Evolutionary conservation across 768 basidiomycete genomes (phyloP), one percentile per base, ranked within the genome.

Genomic region (Coprinopsis sp.): DNA sequence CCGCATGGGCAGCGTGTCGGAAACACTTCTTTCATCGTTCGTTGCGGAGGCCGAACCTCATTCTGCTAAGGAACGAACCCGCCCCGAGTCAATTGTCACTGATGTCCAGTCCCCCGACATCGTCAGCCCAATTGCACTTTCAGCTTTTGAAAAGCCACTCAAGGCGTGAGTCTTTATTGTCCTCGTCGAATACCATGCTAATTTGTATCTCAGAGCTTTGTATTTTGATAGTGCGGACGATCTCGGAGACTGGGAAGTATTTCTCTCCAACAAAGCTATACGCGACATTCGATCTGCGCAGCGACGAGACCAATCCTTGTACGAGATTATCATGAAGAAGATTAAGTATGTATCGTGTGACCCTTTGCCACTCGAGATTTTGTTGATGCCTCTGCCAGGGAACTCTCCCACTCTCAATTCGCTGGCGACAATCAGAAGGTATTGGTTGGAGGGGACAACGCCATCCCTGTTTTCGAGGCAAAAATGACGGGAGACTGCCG

Each of bases 361-460:
- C 37, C 40, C 19, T 14, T 29, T 21, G 18, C 27, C 14, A 7
- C 19, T 38, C 38, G 21, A 5, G 28, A 12, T 27, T 6, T 18
- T 14, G 37, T 39, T 19, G 10, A 8, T 39, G 12, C 24, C 6
- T 16, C n/a, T 39, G 28, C 6, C 31, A 85, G 84, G 55, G 78
- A 84, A 43, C 67, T 87, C 3, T 87, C 84, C 0, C 69, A 73
- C 2, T 83, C 84, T 0, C 72, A 77, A 43, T 85, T 86, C 53
- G 82, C 81, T 1, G 64, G 67, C 8, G 76, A 81, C 43, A 86
- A 85, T 49, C 80, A 84, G 47, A 81, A 81, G 59, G 59, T 69
- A 4, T 61, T 85, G 8, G 74, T 67, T 11, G 70, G 69, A 0
- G 38, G 58, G 0, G 61, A 64, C 10, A 56, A 60, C 10, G 69